phyloP scores from a whole-genome alignment of 345 rosid genomes.

The Litchi chinensis region DNA sequence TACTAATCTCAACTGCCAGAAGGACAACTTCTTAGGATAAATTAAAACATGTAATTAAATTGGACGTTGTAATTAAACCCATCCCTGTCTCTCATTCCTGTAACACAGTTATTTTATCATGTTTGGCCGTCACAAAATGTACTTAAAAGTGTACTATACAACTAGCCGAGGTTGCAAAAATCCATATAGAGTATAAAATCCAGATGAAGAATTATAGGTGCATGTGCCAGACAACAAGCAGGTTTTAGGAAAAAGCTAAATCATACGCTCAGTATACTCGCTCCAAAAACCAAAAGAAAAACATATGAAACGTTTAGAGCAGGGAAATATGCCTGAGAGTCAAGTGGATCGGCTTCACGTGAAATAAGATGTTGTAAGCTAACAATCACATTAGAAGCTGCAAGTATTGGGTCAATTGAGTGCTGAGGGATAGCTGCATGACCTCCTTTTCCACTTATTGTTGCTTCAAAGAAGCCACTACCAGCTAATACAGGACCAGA shows the following conservation, averaged over 20 bases:
- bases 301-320: neutral
- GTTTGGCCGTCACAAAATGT: neutral
- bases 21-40: neutral
- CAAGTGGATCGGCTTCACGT: constrained; percentile 91
- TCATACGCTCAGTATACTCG: neutral
- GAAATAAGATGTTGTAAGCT: constrained; percentile 91
- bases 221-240: neutral
- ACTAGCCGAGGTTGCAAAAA: neutral
- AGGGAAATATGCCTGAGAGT: constrained; percentile 64
- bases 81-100: neutral
- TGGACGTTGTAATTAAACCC: neutral
- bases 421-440: constrained; percentile 91
- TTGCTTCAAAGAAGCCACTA: constrained; percentile 76
- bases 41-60: neutral
- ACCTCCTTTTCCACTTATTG: constrained; percentile 81
- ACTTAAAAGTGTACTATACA: neutral
- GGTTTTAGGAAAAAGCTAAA: neutral
- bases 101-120: neutral
- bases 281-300: neutral
- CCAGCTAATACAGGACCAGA: constrained; percentile 83
- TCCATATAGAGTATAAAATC: neutral
- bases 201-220: neutral
- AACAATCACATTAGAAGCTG: constrained; percentile 77
- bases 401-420: constrained; percentile 74
- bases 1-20: neutral